Base-by-base conservation (phyloP, 805 yeast genomes). In the Starmerella vaccinii region DNA sequence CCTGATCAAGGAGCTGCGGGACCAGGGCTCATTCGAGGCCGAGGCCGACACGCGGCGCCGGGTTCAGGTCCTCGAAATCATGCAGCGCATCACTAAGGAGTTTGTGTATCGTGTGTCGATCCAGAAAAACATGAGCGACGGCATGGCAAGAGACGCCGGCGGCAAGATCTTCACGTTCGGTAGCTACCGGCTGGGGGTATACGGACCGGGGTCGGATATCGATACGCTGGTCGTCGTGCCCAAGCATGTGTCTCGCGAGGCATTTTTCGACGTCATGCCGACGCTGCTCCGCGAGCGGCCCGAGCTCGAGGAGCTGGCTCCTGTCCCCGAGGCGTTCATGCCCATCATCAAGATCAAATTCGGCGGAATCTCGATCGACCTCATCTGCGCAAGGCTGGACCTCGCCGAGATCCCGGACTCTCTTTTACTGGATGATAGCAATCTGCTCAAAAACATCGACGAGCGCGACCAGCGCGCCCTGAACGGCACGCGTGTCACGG, bases 181-280 rank as follows among this genome's bases (percentile, higher is more conserved):
- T 1, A 88, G 97, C 1, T 92, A 89, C 62, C 74, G 96, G 56
- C 69, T 92, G 40, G 98, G 98, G 4, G 98, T 92, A 13, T 87
- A 89, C 68, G 97, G 97, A 0, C 97, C 97, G 0, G 97, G 98
- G 0, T 84, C 95, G 0, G 98, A 92, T 81, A 90, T 92, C 54
- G 98, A 92, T 71, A 85, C 97, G 0, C 70, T 92, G 42, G 85
- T 92, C n/a, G 97, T 90, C 24, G 97, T 86, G 16, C 98, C 98
- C 1, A 92, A 90, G 61, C 97, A 92, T 66, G 95, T 92, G 13
- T 74, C 84, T 1, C 76, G 96, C 56, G 92, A 84, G 23, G 92
- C 89, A 66, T 92, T 90, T 64, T 92, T 92, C 63, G 77, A 76
- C 1, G 88, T 85, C 0, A 88, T 92, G 69, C 84, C 74, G 33